Evolutionary conservation across 2,329 filamentous ascomycete species (phyloP).

Genomic region (Apiospora pterosperma): DNA sequence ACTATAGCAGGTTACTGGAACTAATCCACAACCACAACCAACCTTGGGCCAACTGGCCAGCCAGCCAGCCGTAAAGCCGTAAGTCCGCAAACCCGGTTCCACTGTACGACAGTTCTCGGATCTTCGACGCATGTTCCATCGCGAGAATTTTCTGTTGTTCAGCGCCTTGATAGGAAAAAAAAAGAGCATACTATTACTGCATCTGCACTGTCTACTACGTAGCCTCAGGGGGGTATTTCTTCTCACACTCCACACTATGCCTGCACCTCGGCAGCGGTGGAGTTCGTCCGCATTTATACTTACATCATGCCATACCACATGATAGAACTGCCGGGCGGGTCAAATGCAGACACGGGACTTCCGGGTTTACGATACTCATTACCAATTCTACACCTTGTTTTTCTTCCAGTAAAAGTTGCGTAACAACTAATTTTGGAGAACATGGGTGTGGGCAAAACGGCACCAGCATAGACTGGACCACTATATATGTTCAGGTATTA

Average conservation of each 20-base stretch:
- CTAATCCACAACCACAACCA: not conserved
- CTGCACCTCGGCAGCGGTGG: not conserved
- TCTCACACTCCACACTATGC: not conserved
- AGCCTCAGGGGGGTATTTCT: not conserved
- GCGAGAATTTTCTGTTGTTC: constrained; percentile 1
- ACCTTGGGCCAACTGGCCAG: not conserved
- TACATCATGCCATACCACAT: not conserved
- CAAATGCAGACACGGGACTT: not conserved
- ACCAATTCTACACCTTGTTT: not conserved
- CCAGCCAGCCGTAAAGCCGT: not conserved
- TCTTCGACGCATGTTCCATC: not conserved
- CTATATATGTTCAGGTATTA: not conserved
- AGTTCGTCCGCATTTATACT: not conserved
- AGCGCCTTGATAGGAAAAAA: not conserved
- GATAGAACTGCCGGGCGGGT: not conserved
- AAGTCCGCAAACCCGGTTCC: not conserved
- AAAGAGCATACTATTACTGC: not conserved
- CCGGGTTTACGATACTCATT: not conserved
- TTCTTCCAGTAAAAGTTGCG: not conserved
- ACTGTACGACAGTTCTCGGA: not conserved
- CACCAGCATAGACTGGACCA: not conserved
- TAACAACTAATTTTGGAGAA: not conserved
- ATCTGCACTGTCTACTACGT: not conserved
- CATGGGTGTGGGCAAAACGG: not conserved
- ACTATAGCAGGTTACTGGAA: not conserved